Evolutionary conservation across 495 filamentous ascomycete species (phyloP).

Genomic region (Terfezia claveryi): DNA sequence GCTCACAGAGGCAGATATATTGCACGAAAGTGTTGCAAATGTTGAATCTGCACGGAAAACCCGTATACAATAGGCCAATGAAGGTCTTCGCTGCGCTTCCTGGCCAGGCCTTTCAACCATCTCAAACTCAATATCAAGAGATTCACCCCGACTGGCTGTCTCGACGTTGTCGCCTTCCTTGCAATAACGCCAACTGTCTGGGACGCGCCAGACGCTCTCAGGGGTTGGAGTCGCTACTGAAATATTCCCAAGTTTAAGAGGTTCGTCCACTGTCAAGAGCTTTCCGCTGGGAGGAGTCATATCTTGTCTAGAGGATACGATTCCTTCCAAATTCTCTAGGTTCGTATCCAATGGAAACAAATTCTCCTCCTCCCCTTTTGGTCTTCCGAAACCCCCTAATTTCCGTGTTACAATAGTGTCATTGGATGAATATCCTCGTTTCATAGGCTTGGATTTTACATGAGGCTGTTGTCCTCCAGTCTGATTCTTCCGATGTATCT

Average conservation of each 20-base stretch:
- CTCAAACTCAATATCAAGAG: constrained; percentile 36
- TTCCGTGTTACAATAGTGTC: constrained; percentile 34
- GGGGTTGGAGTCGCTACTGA: constrained; percentile 20
- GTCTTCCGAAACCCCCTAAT: constrained; percentile 27
- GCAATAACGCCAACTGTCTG: constrained; percentile 82
- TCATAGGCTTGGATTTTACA: neutral
- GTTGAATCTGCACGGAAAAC: constrained; percentile 84
- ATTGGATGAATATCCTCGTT: constrained; percentile 28
- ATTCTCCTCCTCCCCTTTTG: constrained; percentile 22
- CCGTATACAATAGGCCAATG: constrained; percentile 58
- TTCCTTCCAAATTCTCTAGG: constrained; percentile 62
- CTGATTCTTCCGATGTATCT: constrained; percentile 6
- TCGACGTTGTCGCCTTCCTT: constrained; percentile 34
- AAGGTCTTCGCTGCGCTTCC: constrained; percentile 23
- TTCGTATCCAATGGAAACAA: constrained; percentile 63
- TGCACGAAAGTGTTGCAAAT: constrained; percentile 70
- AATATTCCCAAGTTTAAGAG: constrained; percentile 5
- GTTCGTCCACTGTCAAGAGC: constrained; percentile 12
- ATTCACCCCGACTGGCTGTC: constrained; percentile 26
- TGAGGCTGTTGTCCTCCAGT: neutral
- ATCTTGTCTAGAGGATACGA: constrained; percentile 42
- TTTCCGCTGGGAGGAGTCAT: constrained; percentile 38
- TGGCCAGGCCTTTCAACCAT: constrained; percentile 39
- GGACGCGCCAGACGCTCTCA: constrained; percentile 52
- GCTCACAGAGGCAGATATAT: constrained; percentile 56